phyloP scores from a whole-genome alignment of 306 rosid species.

The Ochetophila trinervis region DNA sequence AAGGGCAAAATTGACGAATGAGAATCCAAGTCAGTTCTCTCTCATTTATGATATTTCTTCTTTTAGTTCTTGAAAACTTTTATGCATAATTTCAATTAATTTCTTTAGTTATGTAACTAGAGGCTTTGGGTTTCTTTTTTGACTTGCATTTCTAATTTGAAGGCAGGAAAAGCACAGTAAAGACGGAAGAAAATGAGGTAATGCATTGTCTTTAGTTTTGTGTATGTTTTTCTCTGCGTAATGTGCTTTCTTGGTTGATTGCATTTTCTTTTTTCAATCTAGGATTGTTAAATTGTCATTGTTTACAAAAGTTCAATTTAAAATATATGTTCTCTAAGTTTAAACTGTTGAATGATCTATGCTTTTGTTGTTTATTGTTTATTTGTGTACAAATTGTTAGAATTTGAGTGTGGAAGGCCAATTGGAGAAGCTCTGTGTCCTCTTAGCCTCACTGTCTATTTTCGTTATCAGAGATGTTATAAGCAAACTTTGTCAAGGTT shows the following conservation, averaged over 20 bases:
- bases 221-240: background rate
- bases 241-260: background rate
- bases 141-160: constrained; percentile 14
- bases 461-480: too few species aligned
- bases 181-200: constrained; percentile 26
- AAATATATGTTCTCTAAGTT: too few species aligned
- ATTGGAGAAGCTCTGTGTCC: too few species aligned
- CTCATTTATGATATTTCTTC: background rate
- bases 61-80: background rate
- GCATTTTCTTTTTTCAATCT: background rate
- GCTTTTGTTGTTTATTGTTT: too few species aligned
- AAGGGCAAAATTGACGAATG: constrained; percentile 36
- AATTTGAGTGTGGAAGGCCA: too few species aligned
- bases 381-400: too few species aligned
- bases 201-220: background rate
- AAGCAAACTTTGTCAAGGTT: too few species aligned
- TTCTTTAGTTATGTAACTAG: background rate
- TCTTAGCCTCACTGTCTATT: too few species aligned
- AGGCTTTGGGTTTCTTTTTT: background rate
- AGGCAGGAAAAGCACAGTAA: constrained; percentile 28
- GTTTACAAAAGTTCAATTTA: too few species aligned
- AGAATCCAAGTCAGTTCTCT: constrained; percentile 34
- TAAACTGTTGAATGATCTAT: too few species aligned
- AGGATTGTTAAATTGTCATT: too few species aligned
- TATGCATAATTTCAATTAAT: background rate